A percentile compares a stretch with the other conserved stretches of the same genome.
Conservation (phyloP, 2,329 filamentous ascomycete species). For the Pseudophaeomoniella oleicola region DNA sequence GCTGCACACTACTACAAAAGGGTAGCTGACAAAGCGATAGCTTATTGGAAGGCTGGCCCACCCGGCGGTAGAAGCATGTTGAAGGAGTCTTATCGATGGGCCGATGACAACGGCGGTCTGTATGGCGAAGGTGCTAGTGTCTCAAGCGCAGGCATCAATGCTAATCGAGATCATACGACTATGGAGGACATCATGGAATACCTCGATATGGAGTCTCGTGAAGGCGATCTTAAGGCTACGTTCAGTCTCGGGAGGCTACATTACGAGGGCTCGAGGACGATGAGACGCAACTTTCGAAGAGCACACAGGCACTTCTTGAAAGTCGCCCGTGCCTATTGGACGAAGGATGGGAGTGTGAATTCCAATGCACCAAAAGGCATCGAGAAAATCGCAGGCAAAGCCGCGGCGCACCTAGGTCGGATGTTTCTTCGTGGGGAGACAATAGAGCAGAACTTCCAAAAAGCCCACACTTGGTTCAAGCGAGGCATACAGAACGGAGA, state of each 20-base stretch:
- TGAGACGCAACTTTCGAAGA: constrained; percentile 57
- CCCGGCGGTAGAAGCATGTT: constrained; percentile 72
- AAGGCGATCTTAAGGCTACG: constrained; percentile 76
- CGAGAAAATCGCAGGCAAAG: constrained; percentile 67
- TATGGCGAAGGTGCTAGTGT: constrained; percentile 93
- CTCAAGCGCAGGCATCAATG: constrained; percentile 72
- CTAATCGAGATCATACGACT: constrained; percentile 61
- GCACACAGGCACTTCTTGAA: constrained; percentile 71
- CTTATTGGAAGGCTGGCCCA: constrained; percentile 76
- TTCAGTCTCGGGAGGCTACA: constrained; percentile 75
- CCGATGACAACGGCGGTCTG: constrained; percentile 79
- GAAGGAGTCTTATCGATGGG: constrained; percentile 67
- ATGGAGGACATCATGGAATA: constrained; percentile 90
- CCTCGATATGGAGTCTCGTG: constrained; percentile 74
- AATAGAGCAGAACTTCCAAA: constrained; percentile 60
- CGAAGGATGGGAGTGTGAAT: constrained; percentile 56
- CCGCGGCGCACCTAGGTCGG: constrained; percentile 72
- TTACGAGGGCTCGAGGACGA: constrained; percentile 68
- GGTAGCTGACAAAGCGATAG: constrained; percentile 84
- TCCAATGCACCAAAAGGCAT: constrained; percentile 55
- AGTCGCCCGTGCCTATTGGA: constrained; percentile 72
- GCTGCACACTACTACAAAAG: constrained; percentile 81
- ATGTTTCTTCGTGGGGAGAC: constrained; percentile 87
- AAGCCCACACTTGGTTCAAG: constrained; percentile 70
- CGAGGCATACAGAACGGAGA: constrained; percentile 64